Evolutionary conservation across 306 rosid species (phyloP).

Genomic region (Begonia fuchsioides): DNA sequence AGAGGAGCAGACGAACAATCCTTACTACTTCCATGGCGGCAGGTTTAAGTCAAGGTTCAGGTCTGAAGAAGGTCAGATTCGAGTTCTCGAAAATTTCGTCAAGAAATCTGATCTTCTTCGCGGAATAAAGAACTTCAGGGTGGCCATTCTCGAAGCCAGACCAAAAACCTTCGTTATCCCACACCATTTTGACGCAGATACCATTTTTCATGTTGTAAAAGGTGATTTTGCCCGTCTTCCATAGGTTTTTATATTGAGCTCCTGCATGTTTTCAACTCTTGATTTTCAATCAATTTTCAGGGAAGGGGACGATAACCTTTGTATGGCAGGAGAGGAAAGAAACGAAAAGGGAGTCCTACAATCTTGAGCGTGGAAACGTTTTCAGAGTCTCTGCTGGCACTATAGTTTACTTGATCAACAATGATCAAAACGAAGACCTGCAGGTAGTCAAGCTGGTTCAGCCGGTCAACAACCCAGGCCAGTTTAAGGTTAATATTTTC

Average conservation of each 20-base stretch:
- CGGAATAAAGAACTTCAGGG: constrained; percentile 25
- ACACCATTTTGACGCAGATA: constrained; percentile 32
- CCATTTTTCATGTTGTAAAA: constrained; percentile 10
- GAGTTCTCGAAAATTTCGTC: constrained; percentile 17
- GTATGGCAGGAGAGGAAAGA: constrained; percentile 20
- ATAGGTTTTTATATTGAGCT: neutral
- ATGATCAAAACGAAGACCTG: constrained; percentile 13
- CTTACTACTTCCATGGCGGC: constrained; percentile 20
- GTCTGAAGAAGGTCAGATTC: constrained; percentile 15
- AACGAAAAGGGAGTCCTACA: constrained; percentile 19
- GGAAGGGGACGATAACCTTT: constrained; percentile 19
- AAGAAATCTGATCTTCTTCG: constrained; percentile 14
- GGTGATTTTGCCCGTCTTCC: constrained; percentile 6
- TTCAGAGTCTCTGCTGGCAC: constrained; percentile 20
- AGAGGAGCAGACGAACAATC: constrained; percentile 17
- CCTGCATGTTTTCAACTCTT: neutral
- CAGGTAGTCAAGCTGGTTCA: constrained; percentile 16
- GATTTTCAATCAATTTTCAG: constrained; percentile 4
- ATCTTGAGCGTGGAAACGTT: constrained; percentile 21
- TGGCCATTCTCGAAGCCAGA: constrained; percentile 22
- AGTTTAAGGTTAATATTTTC: constrained; percentile 16
- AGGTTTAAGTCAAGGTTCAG: constrained; percentile 11
- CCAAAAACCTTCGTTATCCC: constrained; percentile 29
- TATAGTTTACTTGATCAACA: constrained; percentile 18
- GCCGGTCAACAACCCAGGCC: constrained; percentile 26